Conservation (phyloP, 2,329 filamentous ascomycete species). For the Aspergillus carbonarius region DNA sequence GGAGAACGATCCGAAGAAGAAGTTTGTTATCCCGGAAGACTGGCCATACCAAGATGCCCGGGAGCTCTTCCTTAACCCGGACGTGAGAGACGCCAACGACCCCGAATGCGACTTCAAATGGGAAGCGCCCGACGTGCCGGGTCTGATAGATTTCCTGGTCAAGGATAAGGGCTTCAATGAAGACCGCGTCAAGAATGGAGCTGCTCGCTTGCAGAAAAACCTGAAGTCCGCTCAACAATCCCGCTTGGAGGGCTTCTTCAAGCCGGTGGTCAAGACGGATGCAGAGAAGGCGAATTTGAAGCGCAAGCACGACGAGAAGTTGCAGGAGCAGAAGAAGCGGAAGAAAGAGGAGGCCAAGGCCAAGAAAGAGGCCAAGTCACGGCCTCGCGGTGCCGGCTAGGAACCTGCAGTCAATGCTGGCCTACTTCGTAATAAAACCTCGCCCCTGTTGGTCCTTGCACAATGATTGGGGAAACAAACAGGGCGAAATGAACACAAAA, state of each 20-base stretch:
- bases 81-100: conserved; percentile 79
- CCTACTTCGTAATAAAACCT: neutral
- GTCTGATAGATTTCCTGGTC: conserved; percentile 84
- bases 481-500: neutral
- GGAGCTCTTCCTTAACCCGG: conserved; percentile 85
- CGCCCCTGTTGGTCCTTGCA: neutral
- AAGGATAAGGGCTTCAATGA: conserved; percentile 96
- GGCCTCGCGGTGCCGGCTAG: conserved; percentile 64
- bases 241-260: conserved; percentile 94
- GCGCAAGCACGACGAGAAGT: conserved; percentile 89
- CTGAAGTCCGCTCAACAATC: conserved; percentile 88
- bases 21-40: conserved; percentile 86
- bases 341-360: conserved; percentile 92
- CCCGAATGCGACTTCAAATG: conserved; percentile 95
- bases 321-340: conserved; percentile 92
- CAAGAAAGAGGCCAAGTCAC: conserved; percentile 86
- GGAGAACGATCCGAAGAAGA: conserved; percentile 71
- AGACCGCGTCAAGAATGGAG: conserved; percentile 80
- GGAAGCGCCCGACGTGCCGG: conserved; percentile 89
- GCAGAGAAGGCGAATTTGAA: conserved; percentile 82
- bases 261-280: conserved; percentile 82
- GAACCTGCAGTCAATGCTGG: neutral
- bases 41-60: conserved; percentile 95
- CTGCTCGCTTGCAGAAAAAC: conserved; percentile 79
- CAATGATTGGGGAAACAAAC: neutral